Evolutionary conservation across 2,329 filamentous ascomycete genomes (phyloP).

Genomic region (Aspergillus aculeatus): DNA sequence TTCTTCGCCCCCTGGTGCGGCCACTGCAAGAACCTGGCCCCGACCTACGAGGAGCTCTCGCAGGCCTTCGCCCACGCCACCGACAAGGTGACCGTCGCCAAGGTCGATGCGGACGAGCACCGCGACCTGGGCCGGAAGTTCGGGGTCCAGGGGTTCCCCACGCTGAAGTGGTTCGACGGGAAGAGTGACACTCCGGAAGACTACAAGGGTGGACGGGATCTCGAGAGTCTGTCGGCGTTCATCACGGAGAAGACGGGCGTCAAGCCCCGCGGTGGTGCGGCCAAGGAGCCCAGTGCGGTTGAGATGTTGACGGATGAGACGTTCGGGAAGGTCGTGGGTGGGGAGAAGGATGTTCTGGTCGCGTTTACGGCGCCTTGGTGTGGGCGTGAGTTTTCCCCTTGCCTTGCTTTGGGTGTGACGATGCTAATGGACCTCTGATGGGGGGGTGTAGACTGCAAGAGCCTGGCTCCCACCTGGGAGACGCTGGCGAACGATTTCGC

Average conservation of each 20-base stretch:
- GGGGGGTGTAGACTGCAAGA: constrained; percentile 80
- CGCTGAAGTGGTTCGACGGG: constrained; percentile 95
- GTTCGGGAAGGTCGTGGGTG: constrained; percentile 75
- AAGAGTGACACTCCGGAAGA: constrained; percentile 82
- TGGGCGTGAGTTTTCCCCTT: constrained; percentile 69
- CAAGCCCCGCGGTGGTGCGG: constrained; percentile 64
- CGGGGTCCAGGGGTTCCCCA: constrained; percentile 91
- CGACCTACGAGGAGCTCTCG: constrained; percentile 89
- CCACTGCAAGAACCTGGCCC: constrained; percentile 97
- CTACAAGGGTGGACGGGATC: constrained; percentile 81
- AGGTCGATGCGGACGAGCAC: constrained; percentile 93
- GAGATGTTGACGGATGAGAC: constrained; percentile 75
- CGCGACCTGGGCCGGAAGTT: constrained; percentile 80
- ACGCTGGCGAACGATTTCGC: constrained; percentile 77
- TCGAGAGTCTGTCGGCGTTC: constrained; percentile 80
- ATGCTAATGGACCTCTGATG: neutral
- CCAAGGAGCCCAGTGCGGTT: constrained; percentile 67
- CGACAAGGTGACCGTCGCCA: constrained; percentile 81
- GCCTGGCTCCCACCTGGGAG: constrained; percentile 86
- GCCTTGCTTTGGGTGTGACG: no score
- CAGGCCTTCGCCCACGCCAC: constrained; percentile 69
- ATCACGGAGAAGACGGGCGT: constrained; percentile 83
- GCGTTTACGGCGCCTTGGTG: constrained; percentile 99
- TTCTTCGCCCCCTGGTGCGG: constrained; percentile 99
- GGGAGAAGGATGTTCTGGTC: constrained; percentile 86